Percentiles rank a stretch among this genome's conserved stretches.
phyloP scores from a whole-genome alignment of 805 yeast genomes.

The Metschnikowia arizonensis region DNA sequence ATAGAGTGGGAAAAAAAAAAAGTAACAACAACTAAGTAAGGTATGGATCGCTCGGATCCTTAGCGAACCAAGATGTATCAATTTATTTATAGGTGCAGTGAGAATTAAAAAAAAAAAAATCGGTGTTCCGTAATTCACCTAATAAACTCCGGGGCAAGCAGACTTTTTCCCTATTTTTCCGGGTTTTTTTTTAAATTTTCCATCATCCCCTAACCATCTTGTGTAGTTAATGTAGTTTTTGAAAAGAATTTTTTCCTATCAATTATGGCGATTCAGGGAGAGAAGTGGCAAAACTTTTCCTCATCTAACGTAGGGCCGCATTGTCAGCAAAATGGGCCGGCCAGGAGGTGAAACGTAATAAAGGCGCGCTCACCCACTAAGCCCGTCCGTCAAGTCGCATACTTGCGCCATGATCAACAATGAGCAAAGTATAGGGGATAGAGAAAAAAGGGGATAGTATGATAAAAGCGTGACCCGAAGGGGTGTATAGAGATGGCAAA shows the following conservation, averaged over 20 bases:
- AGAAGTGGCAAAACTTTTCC: no score
- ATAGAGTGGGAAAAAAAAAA: background rate
- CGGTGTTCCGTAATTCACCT: background rate
- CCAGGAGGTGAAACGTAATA: constrained; percentile 3
- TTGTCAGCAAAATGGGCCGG: background rate
- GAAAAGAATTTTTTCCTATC: no score
- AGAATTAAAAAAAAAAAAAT: constrained; percentile 2
- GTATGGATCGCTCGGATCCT: background rate
- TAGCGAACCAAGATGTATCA: background rate
- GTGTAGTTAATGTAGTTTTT: no score
- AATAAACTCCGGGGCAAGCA: background rate
- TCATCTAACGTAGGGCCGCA: background rate
- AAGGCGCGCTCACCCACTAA: constrained; percentile 2
- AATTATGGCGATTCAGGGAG: no score
- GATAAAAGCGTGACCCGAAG: background rate
- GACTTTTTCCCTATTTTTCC: background rate
- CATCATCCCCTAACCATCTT: background rate
- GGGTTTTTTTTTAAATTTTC: background rate
- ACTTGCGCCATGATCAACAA: constrained; percentile 2
- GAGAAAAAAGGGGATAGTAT: background rate
- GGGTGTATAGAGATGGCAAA: background rate
- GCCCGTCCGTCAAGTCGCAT: constrained; percentile 1
- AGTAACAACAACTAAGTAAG: background rate
- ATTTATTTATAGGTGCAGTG: constrained; percentile 2
- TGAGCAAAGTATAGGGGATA: background rate